Percentiles rank a stretch among this genome's conserved stretches.
These are phyloP conservation scores for Ammopiptanthus mongolicus DNA, from an alignment of 306 rosid genomes.

Conservation along the genomic window DNA sequence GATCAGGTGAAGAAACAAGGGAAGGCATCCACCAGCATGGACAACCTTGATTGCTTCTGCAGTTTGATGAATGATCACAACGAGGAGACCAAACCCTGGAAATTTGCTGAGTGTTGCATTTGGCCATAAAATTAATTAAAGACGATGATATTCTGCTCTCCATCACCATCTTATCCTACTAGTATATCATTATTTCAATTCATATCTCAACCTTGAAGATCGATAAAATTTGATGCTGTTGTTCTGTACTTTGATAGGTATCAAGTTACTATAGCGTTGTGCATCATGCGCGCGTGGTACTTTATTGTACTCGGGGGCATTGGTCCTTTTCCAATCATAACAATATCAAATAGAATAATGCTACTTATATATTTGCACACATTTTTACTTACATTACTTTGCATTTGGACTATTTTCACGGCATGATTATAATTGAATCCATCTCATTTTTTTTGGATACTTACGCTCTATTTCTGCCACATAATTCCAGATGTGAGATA, in stretches of 20 bases:
- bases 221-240: not conserved
- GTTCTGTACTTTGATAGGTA: not conserved
- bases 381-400: too few species aligned
- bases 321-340: not conserved
- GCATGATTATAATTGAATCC: too few species aligned
- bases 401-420: too few species aligned
- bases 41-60: conserved; percentile 20
- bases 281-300: conserved; percentile 8
- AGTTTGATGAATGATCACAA: not conserved
- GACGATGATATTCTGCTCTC: not conserved
- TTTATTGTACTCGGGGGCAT: not conserved
- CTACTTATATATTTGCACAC: too few species aligned
- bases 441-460: too few species aligned
- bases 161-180: not conserved
- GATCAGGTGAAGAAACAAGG: not conserved
- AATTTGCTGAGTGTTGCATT: conserved; percentile 20
- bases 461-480: too few species aligned
- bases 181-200: not conserved
- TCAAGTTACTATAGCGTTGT: not conserved
- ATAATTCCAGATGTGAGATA: too few species aligned
- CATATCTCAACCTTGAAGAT: not conserved
- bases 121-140: conserved; percentile 20
- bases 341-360: not conserved
- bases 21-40: conserved; percentile 2
- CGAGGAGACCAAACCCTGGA: conserved; percentile 30